Percentiles rank a stretch among this genome's conserved stretches.
Conservation (phyloP, 106 monocot species). For the Dendrobium nobile region DNA sequence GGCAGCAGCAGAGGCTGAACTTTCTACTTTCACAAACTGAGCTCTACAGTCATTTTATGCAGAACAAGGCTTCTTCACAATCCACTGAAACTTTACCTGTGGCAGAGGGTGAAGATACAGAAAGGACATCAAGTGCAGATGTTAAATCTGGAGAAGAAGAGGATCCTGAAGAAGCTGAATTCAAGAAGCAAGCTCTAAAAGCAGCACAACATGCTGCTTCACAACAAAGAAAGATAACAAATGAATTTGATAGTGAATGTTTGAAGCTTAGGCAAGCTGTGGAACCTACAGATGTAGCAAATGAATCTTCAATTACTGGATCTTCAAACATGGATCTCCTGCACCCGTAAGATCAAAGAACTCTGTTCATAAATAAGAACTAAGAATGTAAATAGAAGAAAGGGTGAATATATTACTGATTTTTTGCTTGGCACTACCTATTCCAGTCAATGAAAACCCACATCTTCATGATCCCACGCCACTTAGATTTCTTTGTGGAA, state of each 20-base stretch:
- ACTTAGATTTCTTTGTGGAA: not conserved
- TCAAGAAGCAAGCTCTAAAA: conserved; percentile 72
- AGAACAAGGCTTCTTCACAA: conserved; percentile 72
- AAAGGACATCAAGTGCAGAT: conserved; percentile 27
- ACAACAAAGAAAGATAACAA: conserved; percentile 81
- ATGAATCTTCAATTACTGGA: conserved; percentile 45
- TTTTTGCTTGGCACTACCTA: not conserved
- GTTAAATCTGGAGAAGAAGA: conserved; percentile 42
- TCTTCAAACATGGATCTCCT: conserved; percentile 74
- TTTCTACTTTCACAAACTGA: conserved; percentile 95
- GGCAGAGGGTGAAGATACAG: conserved; percentile 37
- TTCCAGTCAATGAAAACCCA: not conserved
- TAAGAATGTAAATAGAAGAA: not conserved
- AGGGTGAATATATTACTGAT: not conserved
- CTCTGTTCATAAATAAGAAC: not conserved
- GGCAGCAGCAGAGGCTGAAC: conserved; percentile 95
- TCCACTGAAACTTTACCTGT: conserved; percentile 21
- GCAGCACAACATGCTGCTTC: conserved; percentile 87
- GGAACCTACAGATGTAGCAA: conserved; percentile 29
- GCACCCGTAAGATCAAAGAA: conserved; percentile 68
- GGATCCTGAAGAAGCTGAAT: conserved; percentile 70
- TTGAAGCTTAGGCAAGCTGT: conserved; percentile 55
- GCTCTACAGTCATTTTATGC: conserved; percentile 98
- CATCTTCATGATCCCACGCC: not conserved
- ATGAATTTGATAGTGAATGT: conserved; percentile 85